phyloP scores from a whole-genome alignment of 345 rosid genomes.

The Dovyalis caffra region DNA sequence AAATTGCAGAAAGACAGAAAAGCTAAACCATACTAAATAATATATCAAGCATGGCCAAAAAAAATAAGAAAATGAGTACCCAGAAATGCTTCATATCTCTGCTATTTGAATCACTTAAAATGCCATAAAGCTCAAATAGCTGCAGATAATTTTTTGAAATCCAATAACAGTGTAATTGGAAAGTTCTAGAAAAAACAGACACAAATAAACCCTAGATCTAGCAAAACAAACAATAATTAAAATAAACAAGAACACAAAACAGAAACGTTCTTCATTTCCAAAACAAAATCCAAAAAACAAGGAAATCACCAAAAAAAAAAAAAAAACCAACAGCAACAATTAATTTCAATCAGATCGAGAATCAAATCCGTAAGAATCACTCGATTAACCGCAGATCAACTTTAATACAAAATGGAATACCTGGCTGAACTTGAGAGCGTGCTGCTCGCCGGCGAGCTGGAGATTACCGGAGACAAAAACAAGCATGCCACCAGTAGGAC shows the following conservation, averaged over 20 bases:
- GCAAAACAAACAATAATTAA: not conserved
- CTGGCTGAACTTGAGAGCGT: slow-evolving; percentile 97
- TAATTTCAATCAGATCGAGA: not conserved
- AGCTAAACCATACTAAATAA: no score
- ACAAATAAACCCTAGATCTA: slow-evolving; percentile 17
- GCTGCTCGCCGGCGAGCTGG: slow-evolving; percentile 88
- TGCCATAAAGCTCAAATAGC: not conserved
- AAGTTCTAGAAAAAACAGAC: not conserved
- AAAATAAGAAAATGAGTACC: no score
- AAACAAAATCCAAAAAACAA: not conserved
- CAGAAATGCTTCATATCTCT: not conserved
- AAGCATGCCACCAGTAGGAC: slow-evolving; percentile 83
- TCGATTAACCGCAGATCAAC: not conserved
- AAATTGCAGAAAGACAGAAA: not conserved
- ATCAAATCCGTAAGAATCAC: not conserved
- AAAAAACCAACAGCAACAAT: not conserved
- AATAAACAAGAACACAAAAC: not conserved
- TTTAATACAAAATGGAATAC: slow-evolving; percentile 36
- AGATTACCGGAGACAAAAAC: slow-evolving; percentile 92
- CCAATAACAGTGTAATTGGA: not conserved
- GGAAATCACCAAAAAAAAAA: no score
- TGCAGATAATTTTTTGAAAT: no score
- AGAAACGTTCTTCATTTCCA: not conserved
- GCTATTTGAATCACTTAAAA: not conserved
- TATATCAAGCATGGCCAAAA: no score